Conservation (phyloP, 1,284 basidiomycete genomes). For the Pholiota adiposa region DNA sequence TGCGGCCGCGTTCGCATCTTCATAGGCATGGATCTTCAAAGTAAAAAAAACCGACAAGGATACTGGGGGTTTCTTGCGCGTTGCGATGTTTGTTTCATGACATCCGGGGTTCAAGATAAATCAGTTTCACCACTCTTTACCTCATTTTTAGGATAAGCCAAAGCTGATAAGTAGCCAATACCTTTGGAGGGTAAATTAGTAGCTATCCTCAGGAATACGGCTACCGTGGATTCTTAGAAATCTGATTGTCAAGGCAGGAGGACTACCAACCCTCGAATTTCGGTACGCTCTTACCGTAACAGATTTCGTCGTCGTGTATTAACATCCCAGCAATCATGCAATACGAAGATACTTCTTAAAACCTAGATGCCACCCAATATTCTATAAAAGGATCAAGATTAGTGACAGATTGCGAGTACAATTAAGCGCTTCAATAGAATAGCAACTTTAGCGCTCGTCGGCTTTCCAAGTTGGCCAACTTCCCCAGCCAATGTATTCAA, state of each 20-base stretch:
- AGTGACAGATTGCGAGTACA: background rate
- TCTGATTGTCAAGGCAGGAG: background rate
- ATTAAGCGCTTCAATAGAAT: background rate
- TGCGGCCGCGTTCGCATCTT: background rate
- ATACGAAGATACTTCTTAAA: background rate
- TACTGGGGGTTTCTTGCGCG: background rate
- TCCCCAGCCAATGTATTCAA: background rate
- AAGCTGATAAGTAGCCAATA: background rate
- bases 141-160: background rate
- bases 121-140: background rate
- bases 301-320: background rate
- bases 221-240: background rate
- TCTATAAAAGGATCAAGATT: background rate
- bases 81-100: background rate
- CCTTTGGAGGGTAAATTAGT: background rate
- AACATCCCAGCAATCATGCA: background rate
- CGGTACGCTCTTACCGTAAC: background rate
- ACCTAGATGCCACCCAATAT: background rate
- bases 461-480: background rate
- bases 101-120: background rate
- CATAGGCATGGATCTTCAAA: background rate
- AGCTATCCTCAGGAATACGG: background rate
- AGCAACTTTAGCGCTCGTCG: background rate
- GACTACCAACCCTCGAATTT: background rate
- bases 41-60: background rate